phyloP scores from a whole-genome alignment of 2,329 filamentous ascomycete genomes.

The Fusarium sp. region DNA sequence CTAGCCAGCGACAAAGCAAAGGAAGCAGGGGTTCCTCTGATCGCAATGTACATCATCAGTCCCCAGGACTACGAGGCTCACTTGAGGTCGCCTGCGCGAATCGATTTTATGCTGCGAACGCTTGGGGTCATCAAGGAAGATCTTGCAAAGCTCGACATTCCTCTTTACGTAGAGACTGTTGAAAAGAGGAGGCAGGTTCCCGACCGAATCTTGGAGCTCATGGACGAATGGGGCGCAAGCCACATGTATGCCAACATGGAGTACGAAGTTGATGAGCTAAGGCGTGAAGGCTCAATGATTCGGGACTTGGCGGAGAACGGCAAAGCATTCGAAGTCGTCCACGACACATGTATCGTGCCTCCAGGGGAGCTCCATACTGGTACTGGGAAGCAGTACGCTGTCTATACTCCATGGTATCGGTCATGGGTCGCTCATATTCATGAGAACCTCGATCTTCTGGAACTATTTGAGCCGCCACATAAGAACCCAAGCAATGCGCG shows the following conservation, averaged over 20 bases:
- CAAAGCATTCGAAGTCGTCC: constrained; percentile 74
- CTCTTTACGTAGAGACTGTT: constrained; percentile 78
- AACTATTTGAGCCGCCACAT: constrained; percentile 62
- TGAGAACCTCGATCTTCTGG: constrained; percentile 71
- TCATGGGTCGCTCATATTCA: constrained; percentile 80
- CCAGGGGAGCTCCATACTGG: constrained; percentile 75
- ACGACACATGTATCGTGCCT: constrained; percentile 84
- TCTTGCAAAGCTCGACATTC: constrained; percentile 76
- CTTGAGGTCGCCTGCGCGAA: constrained; percentile 72
- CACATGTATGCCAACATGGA: constrained; percentile 87
- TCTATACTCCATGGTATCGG: constrained; percentile 85
- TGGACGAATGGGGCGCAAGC: constrained; percentile 75
- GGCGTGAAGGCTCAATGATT: constrained; percentile 76
- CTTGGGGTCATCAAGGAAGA: constrained; percentile 72
- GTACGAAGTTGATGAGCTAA: constrained; percentile 90
- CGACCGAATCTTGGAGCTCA: constrained; percentile 68
- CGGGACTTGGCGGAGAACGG: constrained; percentile 67
- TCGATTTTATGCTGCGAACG: constrained; percentile 83
- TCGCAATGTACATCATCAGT: constrained; percentile 81
- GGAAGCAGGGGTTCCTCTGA: constrained; percentile 72
- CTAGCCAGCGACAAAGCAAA: constrained; percentile 73
- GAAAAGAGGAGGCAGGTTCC: constrained; percentile 71
- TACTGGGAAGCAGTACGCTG: constrained; percentile 79
- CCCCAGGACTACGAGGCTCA: constrained; percentile 89
- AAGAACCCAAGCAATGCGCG: constrained; percentile 49